These are phyloP conservation scores for Cicer cuneatum DNA, from an alignment of 306 rosid species.

Conservation along the genomic window DNA sequence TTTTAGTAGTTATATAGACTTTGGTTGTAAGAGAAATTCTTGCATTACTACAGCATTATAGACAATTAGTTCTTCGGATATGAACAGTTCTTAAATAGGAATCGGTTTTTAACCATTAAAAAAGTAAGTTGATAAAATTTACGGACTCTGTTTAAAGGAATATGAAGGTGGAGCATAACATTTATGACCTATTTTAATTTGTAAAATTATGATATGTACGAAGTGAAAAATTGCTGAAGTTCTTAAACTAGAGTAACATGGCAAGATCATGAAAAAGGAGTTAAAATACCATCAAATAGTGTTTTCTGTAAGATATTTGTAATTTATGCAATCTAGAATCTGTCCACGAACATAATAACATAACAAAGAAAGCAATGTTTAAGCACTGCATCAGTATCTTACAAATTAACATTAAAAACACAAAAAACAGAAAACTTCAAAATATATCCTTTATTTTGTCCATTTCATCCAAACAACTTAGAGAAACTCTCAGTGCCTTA, in stretches of 20 bases:
- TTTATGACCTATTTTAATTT: too few species aligned
- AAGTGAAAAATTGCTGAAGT: not conserved
- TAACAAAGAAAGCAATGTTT: slow-evolving; percentile 19
- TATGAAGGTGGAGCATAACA: not conserved
- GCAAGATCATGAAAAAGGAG: not conserved
- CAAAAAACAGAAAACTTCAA: slow-evolving; percentile 31
- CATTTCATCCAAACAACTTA: slow-evolving; percentile 23
- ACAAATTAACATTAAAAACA: slow-evolving; percentile 29
- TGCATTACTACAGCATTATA: too few species aligned
- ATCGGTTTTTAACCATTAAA: too few species aligned
- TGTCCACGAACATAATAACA: slow-evolving; percentile 17
- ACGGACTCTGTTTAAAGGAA: not conserved
- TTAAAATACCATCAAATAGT: not conserved
- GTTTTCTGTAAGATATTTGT: not conserved
- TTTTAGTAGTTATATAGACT: too few species aligned
- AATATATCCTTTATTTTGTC: slow-evolving; percentile 41
- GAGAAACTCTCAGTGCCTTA: slow-evolving; percentile 14
- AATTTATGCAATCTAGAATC: slow-evolving; percentile 5
- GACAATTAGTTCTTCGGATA: too few species aligned
- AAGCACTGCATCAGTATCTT: slow-evolving; percentile 21
- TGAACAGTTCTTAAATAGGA: too few species aligned
- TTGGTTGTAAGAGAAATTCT: too few species aligned
- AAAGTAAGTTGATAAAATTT: not conserved
- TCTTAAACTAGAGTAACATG: not conserved
- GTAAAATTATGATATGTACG: too few species aligned